phyloP scores from a whole-genome alignment of 441 rosid species.

The Erysimum cheiri region DNA sequence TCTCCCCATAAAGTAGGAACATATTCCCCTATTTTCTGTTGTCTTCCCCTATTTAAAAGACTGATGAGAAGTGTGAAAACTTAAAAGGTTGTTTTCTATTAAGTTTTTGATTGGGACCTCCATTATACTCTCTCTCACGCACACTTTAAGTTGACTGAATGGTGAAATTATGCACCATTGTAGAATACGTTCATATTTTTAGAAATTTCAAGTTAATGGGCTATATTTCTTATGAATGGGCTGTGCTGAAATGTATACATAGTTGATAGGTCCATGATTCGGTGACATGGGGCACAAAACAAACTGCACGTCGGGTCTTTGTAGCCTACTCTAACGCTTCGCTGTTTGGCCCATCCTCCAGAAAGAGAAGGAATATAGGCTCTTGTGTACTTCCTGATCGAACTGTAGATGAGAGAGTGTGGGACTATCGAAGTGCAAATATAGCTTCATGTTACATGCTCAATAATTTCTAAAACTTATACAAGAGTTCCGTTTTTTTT shows the following conservation, averaged over 20 bases:
- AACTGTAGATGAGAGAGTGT: no score
- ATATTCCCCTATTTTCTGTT: background rate
- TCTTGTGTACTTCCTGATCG: no score
- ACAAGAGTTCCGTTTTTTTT: background rate
- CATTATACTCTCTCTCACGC: background rate
- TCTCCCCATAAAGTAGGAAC: background rate
- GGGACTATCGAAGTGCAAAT: background rate
- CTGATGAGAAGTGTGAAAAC: background rate
- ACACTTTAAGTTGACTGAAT: constrained; percentile 2
- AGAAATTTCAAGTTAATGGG: background rate
- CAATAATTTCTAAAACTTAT: background rate
- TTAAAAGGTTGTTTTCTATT: background rate
- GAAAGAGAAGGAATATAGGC: no score
- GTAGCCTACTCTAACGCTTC: background rate
- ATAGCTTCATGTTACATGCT: background rate
- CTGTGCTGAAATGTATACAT: background rate
- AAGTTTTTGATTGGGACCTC: background rate
- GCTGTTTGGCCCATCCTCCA: background rate
- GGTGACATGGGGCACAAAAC: background rate
- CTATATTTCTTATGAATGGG: background rate
- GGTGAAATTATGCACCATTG: constrained; percentile 1
- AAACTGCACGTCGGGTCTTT: background rate
- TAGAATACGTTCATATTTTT: no score
- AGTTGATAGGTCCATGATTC: background rate
- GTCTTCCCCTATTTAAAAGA: background rate